Percentiles rank a stretch among this genome's conserved stretches.
Evolutionary conservation across 495 filamentous ascomycete species (phyloP).

Genomic region (Penicillium longicatenatum): DNA sequence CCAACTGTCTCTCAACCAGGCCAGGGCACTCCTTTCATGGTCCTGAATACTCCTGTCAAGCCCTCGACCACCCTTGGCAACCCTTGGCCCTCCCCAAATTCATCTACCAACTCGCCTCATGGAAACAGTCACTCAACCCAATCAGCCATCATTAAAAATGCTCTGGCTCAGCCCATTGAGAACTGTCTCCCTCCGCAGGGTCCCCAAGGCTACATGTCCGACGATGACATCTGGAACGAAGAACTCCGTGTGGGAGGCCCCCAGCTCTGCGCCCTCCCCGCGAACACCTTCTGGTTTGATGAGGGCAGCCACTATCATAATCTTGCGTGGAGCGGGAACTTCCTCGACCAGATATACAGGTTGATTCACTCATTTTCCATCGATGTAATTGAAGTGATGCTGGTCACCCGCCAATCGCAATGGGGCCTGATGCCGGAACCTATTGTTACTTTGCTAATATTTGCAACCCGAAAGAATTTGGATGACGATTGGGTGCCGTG

Average conservation of each 20-base stretch:
- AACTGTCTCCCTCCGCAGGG: too few relatives aligned
- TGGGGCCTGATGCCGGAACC: neutral
- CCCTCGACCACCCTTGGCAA: neutral
- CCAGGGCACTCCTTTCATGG: too few relatives aligned
- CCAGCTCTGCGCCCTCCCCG: neutral
- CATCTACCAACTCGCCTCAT: neutral
- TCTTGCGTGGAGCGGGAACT: neutral
- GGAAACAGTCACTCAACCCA: neutral
- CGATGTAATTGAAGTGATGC: neutral
- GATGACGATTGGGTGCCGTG: neutral
- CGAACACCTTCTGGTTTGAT: neutral
- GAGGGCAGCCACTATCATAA: neutral
- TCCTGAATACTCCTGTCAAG: neutral
- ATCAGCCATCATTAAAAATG: neutral
- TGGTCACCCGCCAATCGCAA: neutral
- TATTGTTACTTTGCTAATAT: neutral
- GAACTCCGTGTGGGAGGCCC: neutral
- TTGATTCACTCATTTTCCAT: neutral
- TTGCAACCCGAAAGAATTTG: neutral
- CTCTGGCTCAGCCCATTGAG: too few relatives aligned
- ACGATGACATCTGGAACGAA: neutral
- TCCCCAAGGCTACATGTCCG: neutral
- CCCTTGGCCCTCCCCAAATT: neutral
- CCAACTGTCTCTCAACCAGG: too few relatives aligned
- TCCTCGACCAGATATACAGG: neutral